Evolutionary conservation across 106 monocot species (phyloP).

Genomic region (Acorus gramineus): DNA sequence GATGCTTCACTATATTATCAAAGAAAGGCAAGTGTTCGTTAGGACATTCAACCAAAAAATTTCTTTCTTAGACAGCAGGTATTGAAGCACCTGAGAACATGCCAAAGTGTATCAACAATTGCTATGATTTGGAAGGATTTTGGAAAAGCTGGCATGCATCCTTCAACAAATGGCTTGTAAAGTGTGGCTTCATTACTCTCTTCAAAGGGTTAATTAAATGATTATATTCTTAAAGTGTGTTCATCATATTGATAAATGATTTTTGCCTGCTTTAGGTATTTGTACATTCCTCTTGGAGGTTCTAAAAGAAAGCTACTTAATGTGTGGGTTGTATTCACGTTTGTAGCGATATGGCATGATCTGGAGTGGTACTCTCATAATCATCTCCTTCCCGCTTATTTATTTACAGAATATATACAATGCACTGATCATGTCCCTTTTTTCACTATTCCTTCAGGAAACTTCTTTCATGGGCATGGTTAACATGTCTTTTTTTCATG

Average conservation of each 20-base stretch:
- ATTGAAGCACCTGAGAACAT: slow-evolving; percentile 90
- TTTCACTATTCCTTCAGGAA: slow-evolving; percentile 48
- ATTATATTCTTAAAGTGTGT: not conserved
- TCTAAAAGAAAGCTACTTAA: slow-evolving; percentile 71
- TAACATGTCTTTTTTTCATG: slow-evolving; percentile 87
- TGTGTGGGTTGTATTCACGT: slow-evolving; percentile 95
- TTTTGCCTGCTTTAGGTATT: slow-evolving; percentile 40
- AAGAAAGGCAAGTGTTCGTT: too few relatives aligned
- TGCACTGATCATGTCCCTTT: not conserved
- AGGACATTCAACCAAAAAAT: too few relatives aligned
- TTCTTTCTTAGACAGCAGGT: slow-evolving; percentile 49
- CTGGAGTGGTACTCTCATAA: slow-evolving; percentile 59
- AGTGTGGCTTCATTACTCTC: slow-evolving; percentile 22
- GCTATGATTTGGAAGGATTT: slow-evolving; percentile 83
- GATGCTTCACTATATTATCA: too few relatives aligned
- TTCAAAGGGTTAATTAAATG: not conserved
- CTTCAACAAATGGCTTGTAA: slow-evolving; percentile 97
- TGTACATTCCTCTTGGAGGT: slow-evolving; percentile 97
- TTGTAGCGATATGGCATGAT: slow-evolving; percentile 99
- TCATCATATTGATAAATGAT: not conserved
- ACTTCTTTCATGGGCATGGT: slow-evolving; percentile 96
- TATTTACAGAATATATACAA: too few relatives aligned
- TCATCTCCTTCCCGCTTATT: not conserved
- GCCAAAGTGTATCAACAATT: slow-evolving; percentile 93
- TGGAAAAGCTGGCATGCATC: slow-evolving; percentile 99